phyloP scores from a whole-genome alignment of 2,329 filamentous ascomycete genomes.

The Verticillium tricorpus region DNA sequence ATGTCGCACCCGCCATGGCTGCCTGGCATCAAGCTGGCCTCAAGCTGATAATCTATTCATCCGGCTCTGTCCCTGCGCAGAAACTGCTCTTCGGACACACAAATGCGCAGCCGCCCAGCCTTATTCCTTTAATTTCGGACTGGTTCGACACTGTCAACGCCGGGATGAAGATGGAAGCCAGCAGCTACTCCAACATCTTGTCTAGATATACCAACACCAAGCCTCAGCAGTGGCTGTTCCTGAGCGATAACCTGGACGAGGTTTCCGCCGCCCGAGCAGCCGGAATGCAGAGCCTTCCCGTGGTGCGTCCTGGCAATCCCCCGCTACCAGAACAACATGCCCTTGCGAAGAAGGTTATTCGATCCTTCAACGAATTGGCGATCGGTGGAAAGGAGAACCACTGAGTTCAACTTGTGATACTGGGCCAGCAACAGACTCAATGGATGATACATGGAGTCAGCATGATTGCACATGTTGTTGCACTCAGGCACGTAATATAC shows the following conservation, averaged over 20 bases:
- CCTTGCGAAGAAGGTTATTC: slow-evolving; percentile 27
- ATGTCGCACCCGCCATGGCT: slow-evolving; percentile 62
- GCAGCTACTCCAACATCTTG: slow-evolving; percentile 65
- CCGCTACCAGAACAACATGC: slow-evolving; percentile 47
- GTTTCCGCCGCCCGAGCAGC: slow-evolving; percentile 57
- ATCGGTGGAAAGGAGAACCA: neutral
- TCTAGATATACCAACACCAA: slow-evolving; percentile 39
- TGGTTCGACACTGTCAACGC: slow-evolving; percentile 82
- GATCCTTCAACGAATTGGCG: slow-evolving; percentile 23
- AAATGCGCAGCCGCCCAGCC: slow-evolving; percentile 51
- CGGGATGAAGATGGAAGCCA: slow-evolving; percentile 63
- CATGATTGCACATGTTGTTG: neutral
- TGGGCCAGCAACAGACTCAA: neutral
- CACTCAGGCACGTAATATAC: neutral
- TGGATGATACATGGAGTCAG: neutral
- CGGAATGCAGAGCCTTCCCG: slow-evolving; percentile 59
- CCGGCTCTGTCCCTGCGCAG: slow-evolving; percentile 75
- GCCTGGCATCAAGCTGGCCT: slow-evolving; percentile 53
- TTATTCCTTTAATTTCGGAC: slow-evolving; percentile 54
- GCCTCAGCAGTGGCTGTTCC: slow-evolving; percentile 61
- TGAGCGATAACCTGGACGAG: slow-evolving; percentile 74
- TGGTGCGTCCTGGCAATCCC: slow-evolving; percentile 67
- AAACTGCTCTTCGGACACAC: slow-evolving; percentile 73
- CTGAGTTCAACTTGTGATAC: too few species aligned
- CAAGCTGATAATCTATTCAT: slow-evolving; percentile 73